Base-by-base conservation (phyloP, 2,329 filamentous ascomycete species). In the Trichocomaceae sp. region DNA sequence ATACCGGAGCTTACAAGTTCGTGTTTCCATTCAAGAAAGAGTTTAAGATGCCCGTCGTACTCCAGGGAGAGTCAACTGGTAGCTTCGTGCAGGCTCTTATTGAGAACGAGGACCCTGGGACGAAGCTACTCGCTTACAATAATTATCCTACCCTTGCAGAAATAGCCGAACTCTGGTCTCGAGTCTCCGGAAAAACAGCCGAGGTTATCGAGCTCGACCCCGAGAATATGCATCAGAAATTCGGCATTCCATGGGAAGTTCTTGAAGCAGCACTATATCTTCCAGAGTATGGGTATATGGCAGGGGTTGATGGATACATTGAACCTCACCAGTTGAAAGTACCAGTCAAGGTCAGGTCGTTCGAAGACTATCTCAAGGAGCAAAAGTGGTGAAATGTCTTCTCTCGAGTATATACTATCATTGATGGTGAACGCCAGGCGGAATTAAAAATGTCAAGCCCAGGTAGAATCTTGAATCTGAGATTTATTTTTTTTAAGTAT, bases 261-360 rank as follows among this genome's bases (percentile, higher is more conserved):
- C 58, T 77, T 7, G 65, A 75, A 19, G 70, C 64, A 0, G 59
- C 66, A 6, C 62, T 58, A 73, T 70, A 33, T 53, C 74, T 45
- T 62, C 47, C 58, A 0, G 74, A 78, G 53, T 75, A 66, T 55
- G 70, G 70, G 2, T 79, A 75, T 48, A 71, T 63, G 2, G 64
- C 29, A n/a, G 42, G 42, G 6, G 22, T 53, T 9, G 31, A 53
- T 39, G 23, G 47, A 1, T 51, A 70, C 2, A 70, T 77, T 23
- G 64, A 69, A 20, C 74, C 77, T 0, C 19, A 50, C 10, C 65
- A 77, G 48, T 55, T 79, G 56, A 75, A 55, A 42, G 35, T 33
- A n/a, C n/a, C 15, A 6, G 39, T 52, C 9, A 4, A 45, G 33
- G 56, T 53, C 0, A 46, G 50, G 19, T 47, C 57, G 0, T 63